Evolutionary conservation across 371 early-diverging fungal genomes (phyloP).

Genomic region (Apophysomyces ossiformis): DNA sequence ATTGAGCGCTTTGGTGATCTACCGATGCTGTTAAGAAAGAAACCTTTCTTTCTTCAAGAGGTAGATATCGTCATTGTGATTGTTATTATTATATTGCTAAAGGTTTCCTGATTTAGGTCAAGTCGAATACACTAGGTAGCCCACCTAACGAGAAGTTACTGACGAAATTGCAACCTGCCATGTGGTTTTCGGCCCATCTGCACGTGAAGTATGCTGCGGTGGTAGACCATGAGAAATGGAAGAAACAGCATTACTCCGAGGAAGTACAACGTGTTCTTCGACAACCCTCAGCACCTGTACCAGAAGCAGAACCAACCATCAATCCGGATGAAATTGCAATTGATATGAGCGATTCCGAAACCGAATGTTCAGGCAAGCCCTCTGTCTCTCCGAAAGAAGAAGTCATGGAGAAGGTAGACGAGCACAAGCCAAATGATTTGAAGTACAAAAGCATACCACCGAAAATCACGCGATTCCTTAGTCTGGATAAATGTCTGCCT

Average conservation of each 20-base stretch:
- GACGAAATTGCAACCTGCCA: conserved; percentile 72
- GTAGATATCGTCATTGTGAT: conserved; percentile 38
- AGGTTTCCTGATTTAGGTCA: conserved; percentile 45
- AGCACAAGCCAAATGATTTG: neutral
- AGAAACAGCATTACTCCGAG: conserved; percentile 18
- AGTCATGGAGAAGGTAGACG: neutral
- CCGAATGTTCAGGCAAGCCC: neutral
- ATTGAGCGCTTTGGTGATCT: conserved; percentile 85
- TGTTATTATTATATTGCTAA: neutral
- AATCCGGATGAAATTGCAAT: conserved; percentile 74
- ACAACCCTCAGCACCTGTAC: conserved; percentile 3
- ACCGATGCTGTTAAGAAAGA: conserved; percentile 59
- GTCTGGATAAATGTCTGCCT: conserved; percentile 74
- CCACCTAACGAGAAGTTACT: conserved; percentile 70
- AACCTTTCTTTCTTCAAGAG: conserved; percentile 77
- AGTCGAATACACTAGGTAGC: conserved; percentile 76
- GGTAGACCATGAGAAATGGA: conserved; percentile 55
- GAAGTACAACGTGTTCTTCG: neutral
- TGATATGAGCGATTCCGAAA: conserved; percentile 7
- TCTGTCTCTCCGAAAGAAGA: neutral
- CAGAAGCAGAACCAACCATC: conserved; percentile 10
- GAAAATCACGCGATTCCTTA: conserved; percentile 59
- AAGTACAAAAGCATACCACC: conserved; percentile 2
- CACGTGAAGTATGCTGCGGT: conserved; percentile 90
- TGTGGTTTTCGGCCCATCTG: conserved; percentile 94